Evolutionary conservation across 148 eudicot genomes (phyloP).

Genomic region (Amaranthus palmeri): DNA sequence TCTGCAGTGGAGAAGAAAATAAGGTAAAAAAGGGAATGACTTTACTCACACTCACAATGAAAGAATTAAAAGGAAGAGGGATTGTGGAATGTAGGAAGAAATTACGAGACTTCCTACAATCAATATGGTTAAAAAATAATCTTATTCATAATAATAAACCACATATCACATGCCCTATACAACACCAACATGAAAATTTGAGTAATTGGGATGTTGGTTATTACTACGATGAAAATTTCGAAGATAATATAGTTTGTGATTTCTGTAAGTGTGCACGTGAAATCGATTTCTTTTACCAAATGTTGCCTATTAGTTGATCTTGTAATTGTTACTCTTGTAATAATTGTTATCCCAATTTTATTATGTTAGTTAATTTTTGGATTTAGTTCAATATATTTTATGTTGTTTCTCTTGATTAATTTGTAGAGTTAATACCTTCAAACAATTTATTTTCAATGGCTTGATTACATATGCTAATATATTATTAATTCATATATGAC

Average conservation of each 20-base stretch:
- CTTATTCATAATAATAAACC: background rate
- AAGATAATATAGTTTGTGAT: constrained; percentile 20
- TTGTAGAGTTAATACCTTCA: too few relatives aligned
- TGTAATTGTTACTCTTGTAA: too few relatives aligned
- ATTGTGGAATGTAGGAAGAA: constrained; percentile 25
- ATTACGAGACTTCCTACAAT: background rate
- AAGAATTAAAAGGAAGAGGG: constrained; percentile 5
- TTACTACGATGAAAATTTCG: constrained; percentile 2
- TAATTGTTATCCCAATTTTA: too few relatives aligned
- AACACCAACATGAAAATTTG: constrained; percentile 4
- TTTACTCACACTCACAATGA: constrained; percentile 1
- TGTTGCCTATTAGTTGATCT: background rate
- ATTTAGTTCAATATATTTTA: too few relatives aligned
- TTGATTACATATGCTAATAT: too few relatives aligned
- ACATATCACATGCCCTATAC: constrained; percentile 4
- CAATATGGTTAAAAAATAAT: constrained; percentile 4
- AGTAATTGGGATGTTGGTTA: background rate
- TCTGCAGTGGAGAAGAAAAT: constrained; percentile 17
- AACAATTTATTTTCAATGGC: too few relatives aligned
- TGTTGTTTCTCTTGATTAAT: too few relatives aligned
- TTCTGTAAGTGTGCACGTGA: constrained; percentile 21
- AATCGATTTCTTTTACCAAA: constrained; percentile 11
- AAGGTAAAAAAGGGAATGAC: background rate
- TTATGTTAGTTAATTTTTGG: too few relatives aligned
- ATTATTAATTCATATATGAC: too few relatives aligned